Conservation (phyloP, 1,139 yeast species). For the Blastobotrys proliferans region DNA sequence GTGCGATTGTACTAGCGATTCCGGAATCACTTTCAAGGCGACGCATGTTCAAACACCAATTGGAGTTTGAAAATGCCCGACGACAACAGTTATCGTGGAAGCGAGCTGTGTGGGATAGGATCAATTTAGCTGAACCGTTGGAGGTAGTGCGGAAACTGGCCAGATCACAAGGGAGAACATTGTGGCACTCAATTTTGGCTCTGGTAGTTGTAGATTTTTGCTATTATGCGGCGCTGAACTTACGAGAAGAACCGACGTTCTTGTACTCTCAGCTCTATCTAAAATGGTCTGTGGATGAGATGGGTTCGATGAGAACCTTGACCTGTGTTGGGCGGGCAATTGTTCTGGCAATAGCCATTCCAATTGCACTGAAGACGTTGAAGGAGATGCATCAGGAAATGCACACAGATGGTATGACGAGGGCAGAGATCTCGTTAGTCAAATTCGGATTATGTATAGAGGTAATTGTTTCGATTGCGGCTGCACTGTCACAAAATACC, state of each 20-base stretch:
- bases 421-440: neutral
- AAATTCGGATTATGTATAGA: neutral
- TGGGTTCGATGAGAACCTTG: conserved; percentile 4
- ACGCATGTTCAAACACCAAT: neutral
- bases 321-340: neutral
- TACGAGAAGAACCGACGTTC: neutral
- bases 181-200: neutral
- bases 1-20: no score
- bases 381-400: neutral
- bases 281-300: conserved; percentile 6
- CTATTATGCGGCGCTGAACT: neutral
- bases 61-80: neutral
- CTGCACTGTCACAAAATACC: conserved; percentile 1
- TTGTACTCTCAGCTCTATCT: conserved; percentile 7
- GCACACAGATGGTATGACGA: neutral
- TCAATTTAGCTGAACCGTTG: conserved; percentile 3
- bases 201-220: conserved; percentile 5
- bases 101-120: neutral
- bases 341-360: neutral
- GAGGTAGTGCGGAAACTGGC: neutral
- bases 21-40: conserved; percentile 1
- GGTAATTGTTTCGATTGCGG: neutral
- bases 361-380: neutral
- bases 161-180: neutral
- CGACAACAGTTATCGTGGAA: neutral